A percentile compares a stretch with the other conserved stretches of the same genome.
Evolutionary conservation across 2,329 filamentous ascomycete genomes (phyloP).

Genomic region (Stylonectria norvegica): DNA sequence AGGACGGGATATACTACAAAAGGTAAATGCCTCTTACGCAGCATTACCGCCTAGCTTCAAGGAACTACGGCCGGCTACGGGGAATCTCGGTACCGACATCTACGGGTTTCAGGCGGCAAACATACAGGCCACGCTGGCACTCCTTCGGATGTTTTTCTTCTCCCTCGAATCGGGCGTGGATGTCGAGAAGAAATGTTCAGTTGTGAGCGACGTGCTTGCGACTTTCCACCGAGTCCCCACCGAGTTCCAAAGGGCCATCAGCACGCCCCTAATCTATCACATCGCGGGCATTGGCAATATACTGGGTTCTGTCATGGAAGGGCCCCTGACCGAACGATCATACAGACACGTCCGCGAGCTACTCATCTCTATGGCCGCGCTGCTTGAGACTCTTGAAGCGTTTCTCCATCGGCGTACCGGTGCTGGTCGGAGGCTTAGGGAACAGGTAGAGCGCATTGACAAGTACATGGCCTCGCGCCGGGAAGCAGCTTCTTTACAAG

Average conservation of each 20-base stretch:
- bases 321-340: slow-evolving; percentile 27
- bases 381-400: slow-evolving; percentile 28
- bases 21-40: slow-evolving; percentile 25
- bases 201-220: neutral
- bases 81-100: slow-evolving; percentile 27
- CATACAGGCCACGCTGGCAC: slow-evolving; percentile 33
- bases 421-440: slow-evolving; percentile 22
- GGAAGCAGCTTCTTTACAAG: too few species aligned
- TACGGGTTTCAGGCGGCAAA: slow-evolving; percentile 37
- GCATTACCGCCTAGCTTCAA: slow-evolving; percentile 21
- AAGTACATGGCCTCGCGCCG: slow-evolving; percentile 21
- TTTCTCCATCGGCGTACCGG: slow-evolving; percentile 17
- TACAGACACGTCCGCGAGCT: slow-evolving; percentile 27
- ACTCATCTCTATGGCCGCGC: slow-evolving; percentile 30
- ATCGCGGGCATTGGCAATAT: slow-evolving; percentile 33
- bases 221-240: slow-evolving; percentile 23
- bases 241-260: slow-evolving; percentile 25
- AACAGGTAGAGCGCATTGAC: slow-evolving; percentile 23
- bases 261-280: slow-evolving; percentile 33
- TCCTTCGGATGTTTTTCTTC: slow-evolving; percentile 32
- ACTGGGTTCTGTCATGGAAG: slow-evolving; percentile 34
- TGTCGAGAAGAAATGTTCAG: neutral
- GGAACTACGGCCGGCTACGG: slow-evolving; percentile 15
- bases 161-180: slow-evolving; percentile 23
- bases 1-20: slow-evolving; percentile 12